Evolutionary conservation across 2,329 filamentous ascomycete genomes (phyloP).

Genomic region (Zymoseptoria crescenta): DNA sequence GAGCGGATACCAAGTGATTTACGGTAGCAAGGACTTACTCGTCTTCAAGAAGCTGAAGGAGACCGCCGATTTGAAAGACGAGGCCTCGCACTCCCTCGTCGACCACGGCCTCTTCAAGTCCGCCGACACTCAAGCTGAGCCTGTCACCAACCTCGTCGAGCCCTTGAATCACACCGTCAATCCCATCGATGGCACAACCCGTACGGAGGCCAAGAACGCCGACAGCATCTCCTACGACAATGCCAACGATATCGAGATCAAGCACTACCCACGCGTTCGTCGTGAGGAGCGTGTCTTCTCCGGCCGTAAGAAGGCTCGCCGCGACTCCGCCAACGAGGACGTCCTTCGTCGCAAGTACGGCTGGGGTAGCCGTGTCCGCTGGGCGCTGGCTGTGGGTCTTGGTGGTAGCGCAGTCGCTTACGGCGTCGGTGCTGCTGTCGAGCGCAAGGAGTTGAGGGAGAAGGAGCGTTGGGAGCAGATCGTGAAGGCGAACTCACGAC

Average conservation of each 20-base stretch:
- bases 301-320: constrained; percentile 27
- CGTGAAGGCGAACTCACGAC: background rate
- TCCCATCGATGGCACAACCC: constrained; percentile 45
- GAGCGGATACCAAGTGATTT: constrained; percentile 60
- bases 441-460: constrained; percentile 28
- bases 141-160: constrained; percentile 3
- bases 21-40: constrained; percentile 55
- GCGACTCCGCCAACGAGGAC: constrained; percentile 1
- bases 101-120: constrained; percentile 20
- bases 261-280: constrained; percentile 38
- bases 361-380: constrained; percentile 22
- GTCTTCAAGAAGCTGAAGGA: constrained; percentile 56
- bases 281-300: constrained; percentile 44
- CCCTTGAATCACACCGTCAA: constrained; percentile 37
- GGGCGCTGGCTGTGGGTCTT: constrained; percentile 46
- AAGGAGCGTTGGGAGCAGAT: constrained; percentile 20
- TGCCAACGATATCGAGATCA: constrained; percentile 29
- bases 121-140: constrained; percentile 4
- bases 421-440: constrained; percentile 50
- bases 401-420: constrained; percentile 52
- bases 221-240: constrained; percentile 28
- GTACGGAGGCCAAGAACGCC: constrained; percentile 13
- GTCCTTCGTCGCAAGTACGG: constrained; percentile 25
- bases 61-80: constrained; percentile 12
- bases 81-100: constrained; percentile 8